Evolutionary conservation across 2,329 filamentous ascomycete genomes (phyloP).

Genomic region (Colletotrichum cordylinicola): DNA sequence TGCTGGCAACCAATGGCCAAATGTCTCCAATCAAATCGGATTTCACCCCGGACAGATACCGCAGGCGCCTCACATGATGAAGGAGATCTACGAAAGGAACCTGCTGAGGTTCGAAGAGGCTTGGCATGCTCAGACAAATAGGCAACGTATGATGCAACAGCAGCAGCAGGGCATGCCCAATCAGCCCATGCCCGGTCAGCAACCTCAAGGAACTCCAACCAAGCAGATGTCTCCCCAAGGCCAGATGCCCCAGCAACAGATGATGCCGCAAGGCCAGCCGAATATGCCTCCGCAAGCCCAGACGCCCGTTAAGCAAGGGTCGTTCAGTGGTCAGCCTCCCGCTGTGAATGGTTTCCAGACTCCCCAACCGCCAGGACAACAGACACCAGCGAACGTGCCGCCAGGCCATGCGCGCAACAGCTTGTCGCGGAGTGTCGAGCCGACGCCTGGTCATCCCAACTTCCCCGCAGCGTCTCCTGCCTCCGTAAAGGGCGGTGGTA

Average conservation of each 20-base stretch:
- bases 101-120: slow-evolving; percentile 78
- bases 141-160: slow-evolving; percentile 57
- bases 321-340: slow-evolving; percentile 49
- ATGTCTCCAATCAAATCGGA: slow-evolving; percentile 70
- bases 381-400: slow-evolving; percentile 47
- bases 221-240: slow-evolving; percentile 43
- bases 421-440: slow-evolving; percentile 57
- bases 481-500: slow-evolving; percentile 43
- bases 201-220: slow-evolving; percentile 42
- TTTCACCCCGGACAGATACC: slow-evolving; percentile 69
- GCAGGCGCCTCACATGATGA: slow-evolving; percentile 72
- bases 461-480: slow-evolving; percentile 55
- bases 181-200: slow-evolving; percentile 36
- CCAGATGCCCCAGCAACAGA: slow-evolving; percentile 33
- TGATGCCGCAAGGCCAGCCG: slow-evolving; percentile 44
- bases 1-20: slow-evolving; percentile 73
- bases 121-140: slow-evolving; percentile 62
- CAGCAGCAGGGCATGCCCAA: slow-evolving; percentile 25
- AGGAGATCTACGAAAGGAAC: slow-evolving; percentile 77
- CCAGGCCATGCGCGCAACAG: slow-evolving; percentile 55
- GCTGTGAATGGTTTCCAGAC: slow-evolving; percentile 56
- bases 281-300: slow-evolving; percentile 32
- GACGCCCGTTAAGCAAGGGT: slow-evolving; percentile 52
- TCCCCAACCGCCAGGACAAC: slow-evolving; percentile 46
- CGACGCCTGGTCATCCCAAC: slow-evolving; percentile 40